Base-by-base conservation (phyloP, 257 asterid genomes). In the Mentha longifolia region DNA sequence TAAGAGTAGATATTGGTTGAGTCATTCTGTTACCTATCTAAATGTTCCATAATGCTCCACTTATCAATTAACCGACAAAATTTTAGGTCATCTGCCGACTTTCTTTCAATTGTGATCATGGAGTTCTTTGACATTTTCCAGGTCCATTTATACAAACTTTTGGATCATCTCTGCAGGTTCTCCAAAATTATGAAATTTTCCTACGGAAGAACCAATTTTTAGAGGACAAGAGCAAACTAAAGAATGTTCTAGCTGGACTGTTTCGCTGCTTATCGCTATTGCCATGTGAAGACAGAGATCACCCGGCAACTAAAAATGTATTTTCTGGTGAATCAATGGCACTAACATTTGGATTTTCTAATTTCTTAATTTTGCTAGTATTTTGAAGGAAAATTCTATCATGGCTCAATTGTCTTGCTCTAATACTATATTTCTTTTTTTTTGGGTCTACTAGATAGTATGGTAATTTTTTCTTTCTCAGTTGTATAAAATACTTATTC, bases 221-320 rank as follows among this genome's bases (percentile, higher is more conserved):
- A 61, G 95, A 87, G 77, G 98, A 92, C 57, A 92, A 82, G 82
- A 75, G 83, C 80, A 91, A 87, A 79, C 77, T 94, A 67, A 90
- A 85, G 88, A 81, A 70, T 70, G 78, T 80, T 14, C 89, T 95
- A 45, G 65, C 85, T 76, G 98, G 97, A 75, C 73, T 95, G 77
- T 77, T 79, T 54, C 95, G 82, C 76, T 92, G 99, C 90, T 83
- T 95, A 80, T 79, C 85, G 54, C 65, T 95, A 74, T 79, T 95
- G 84, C 88, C 97, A 22, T 77, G 80, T 61, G 80, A 81, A 79
- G 83, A 77, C 78, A 71, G 75, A 65, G 86, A 74, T 73, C 85
- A 68, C 74, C 75, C 82, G 9, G 49, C 85, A 70, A 51, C 56
- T 57, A 60, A 82, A 88, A 86, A 87, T 76, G 97, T 92, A 90